Conservation (phyloP, 768 basidiomycete genomes). For the Mycena polygramma region DNA sequence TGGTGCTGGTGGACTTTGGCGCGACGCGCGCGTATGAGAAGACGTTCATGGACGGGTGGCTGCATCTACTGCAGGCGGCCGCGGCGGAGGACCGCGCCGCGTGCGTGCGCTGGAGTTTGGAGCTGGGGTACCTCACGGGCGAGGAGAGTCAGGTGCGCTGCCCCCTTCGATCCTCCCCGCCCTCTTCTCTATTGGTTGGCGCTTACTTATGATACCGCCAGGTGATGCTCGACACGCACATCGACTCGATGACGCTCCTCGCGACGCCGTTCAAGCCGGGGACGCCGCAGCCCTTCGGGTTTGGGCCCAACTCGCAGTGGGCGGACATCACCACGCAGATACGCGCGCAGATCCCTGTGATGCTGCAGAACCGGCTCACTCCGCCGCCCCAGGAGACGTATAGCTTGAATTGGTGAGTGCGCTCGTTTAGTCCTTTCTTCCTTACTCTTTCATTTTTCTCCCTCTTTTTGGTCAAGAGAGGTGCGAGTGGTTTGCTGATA, state of each 20-base stretch:
- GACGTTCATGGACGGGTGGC: constrained; percentile 91
- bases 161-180: neutral
- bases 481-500: constrained; percentile 12
- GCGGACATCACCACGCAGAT: constrained; percentile 82
- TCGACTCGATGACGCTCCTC: constrained; percentile 85
- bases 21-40: constrained; percentile 90
- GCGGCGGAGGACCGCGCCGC: constrained; percentile 73
- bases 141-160: constrained; percentile 81
- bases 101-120: constrained; percentile 83
- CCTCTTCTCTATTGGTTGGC: too few relatives aligned
- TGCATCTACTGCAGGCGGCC: constrained; percentile 83
- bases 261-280: constrained; percentile 84
- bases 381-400: constrained; percentile 97
- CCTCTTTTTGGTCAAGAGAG: too few relatives aligned
- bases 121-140: constrained; percentile 92
- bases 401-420: constrained; percentile 84
- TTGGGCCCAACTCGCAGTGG: constrained; percentile 77
- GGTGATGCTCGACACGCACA: constrained; percentile 91
- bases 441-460: too few relatives aligned
- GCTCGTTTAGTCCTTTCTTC: too few relatives aligned
- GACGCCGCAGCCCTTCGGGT: constrained; percentile 82
- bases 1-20: constrained; percentile 95
- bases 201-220: constrained; percentile 43
- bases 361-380: constrained; percentile 89
- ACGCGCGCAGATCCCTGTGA: constrained; percentile 85